Conservation (phyloP, 179 eudicot genomes). For the Carnegiea gigantea region DNA sequence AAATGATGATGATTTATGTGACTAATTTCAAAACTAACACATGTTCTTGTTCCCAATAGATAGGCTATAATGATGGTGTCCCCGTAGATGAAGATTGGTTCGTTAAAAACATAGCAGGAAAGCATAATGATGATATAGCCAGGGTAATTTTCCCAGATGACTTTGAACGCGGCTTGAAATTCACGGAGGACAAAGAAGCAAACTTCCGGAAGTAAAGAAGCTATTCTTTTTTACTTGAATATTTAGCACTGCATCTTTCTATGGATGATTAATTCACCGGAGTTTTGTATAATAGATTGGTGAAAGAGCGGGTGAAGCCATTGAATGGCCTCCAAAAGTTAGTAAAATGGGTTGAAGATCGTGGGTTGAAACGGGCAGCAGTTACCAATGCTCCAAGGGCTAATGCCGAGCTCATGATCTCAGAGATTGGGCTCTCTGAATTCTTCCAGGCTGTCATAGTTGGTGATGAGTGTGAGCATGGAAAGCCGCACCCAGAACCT, state of each 20-base stretch:
- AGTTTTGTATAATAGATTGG: conserved; percentile 46
- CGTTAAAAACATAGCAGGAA: conserved; percentile 65
- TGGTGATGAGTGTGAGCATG: conserved; percentile 84
- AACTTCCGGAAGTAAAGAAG: conserved; percentile 67
- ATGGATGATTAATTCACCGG: not conserved
- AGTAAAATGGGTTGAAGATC: conserved; percentile 76
- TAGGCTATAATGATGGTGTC: conserved; percentile 81
- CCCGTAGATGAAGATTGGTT: conserved; percentile 77
- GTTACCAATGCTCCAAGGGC: conserved; percentile 89
- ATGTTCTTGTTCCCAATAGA: conserved; percentile 42
- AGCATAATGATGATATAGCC: conserved; percentile 82
- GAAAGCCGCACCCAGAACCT: conserved; percentile 89
- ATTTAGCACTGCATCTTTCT: not conserved
- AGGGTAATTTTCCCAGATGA: conserved; percentile 73
- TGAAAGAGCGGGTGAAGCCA: conserved; percentile 61
- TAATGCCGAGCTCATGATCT: conserved; percentile 84
- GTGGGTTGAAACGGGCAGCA: conserved; percentile 81
- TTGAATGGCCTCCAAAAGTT: conserved; percentile 62
- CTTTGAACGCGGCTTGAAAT: conserved; percentile 63
- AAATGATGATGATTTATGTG: not conserved
- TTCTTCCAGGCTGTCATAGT: conserved; percentile 72
- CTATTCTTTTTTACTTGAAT: not conserved
- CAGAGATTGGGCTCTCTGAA: conserved; percentile 68
- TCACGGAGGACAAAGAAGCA: conserved; percentile 75
- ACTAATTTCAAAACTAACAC: conserved; percentile 10